Base-by-base conservation (phyloP, 1,139 yeast genomes). In the Suhomyces choctaworum region DNA sequence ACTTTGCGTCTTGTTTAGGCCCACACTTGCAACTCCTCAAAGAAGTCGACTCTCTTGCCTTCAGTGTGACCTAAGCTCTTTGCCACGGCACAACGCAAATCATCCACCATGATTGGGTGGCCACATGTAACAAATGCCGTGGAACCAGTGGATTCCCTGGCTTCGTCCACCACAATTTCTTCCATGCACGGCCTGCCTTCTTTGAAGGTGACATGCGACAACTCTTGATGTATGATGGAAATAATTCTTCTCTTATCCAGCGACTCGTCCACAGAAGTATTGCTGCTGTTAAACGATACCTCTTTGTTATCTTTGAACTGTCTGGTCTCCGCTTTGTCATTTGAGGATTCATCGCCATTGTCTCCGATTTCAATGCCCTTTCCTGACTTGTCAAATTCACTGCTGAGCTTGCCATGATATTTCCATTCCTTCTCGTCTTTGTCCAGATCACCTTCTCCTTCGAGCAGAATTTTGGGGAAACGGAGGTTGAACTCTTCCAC, bases 31-130 rank as follows among this genome's bases (percentile, higher is more conserved):
- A 66, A 48, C 37, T 64, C 66, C 42, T 65, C 70, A 31, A 58
- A 66, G 40, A 57, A 66, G 22, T 66, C 70, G 1, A 66, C 56
- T 33, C 71, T 53, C 32, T 58, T 61, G 9, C 47, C 48, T 12
- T 27, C 29, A 5, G 15, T 16, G 10, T 27, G 15, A 6, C 19
- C 34, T 17, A 35, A 17, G 60, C 29, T 29, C 15, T 26, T 30
- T 3, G 29, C 27, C 9, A 42, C 41, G 4, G 36, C 36, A 9
- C 14, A 13, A 22, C 46, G 32, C 28, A 41, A 32, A 14, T 66
- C 69, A 54, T 80, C 86, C 26, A 66, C 72, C 71, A 73, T 64
- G 11, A 56, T 52, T 10, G 76, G 72, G 42, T 71, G 76, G 0
- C 76, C 78, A 52, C 80, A 74, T 1, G 70, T 59, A 13, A 71